These are phyloP conservation scores for Gastrodia elata DNA, from an alignment of 106 monocot genomes.

Conservation along the genomic window DNA sequence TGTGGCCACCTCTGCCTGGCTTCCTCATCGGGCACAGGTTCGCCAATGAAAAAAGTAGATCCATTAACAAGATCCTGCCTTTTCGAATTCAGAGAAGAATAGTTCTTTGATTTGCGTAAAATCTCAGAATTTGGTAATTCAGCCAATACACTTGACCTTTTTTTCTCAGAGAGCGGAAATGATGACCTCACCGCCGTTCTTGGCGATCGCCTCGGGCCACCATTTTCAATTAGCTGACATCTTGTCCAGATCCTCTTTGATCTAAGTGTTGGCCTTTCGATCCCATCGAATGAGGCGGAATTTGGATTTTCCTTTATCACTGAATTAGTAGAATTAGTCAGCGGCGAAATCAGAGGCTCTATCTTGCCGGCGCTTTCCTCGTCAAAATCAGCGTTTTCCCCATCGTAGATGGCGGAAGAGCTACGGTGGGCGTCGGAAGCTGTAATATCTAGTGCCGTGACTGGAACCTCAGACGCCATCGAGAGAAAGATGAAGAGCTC, in stretches of 20 bases:
- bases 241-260: background rate
- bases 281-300: background rate
- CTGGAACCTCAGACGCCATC: background rate
- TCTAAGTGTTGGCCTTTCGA: background rate
- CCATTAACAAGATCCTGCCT: slow-evolving; percentile 8
- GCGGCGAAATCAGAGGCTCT: background rate
- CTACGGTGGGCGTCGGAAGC: background rate
- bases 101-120: background rate
- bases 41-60: slow-evolving; percentile 47
- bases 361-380: background rate
- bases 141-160: background rate
- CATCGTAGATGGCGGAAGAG: background rate
- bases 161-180: background rate
- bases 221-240: background rate
- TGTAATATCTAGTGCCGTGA: background rate
- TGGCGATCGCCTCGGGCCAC: background rate
- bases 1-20: slow-evolving; percentile 68
- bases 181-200: background rate
- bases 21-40: slow-evolving; percentile 58
- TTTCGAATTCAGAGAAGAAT: background rate
- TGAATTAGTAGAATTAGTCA: background rate
- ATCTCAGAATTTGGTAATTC: background rate
- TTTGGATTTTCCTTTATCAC: background rate
- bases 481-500: background rate
- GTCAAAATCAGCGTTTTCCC: background rate